A percentile compares a stretch with the other conserved stretches of the same genome.
These are phyloP conservation scores for Cryptococcus sp. DNA, from an alignment of 1,284 basidiomycete genomes.

Conservation along the genomic window DNA sequence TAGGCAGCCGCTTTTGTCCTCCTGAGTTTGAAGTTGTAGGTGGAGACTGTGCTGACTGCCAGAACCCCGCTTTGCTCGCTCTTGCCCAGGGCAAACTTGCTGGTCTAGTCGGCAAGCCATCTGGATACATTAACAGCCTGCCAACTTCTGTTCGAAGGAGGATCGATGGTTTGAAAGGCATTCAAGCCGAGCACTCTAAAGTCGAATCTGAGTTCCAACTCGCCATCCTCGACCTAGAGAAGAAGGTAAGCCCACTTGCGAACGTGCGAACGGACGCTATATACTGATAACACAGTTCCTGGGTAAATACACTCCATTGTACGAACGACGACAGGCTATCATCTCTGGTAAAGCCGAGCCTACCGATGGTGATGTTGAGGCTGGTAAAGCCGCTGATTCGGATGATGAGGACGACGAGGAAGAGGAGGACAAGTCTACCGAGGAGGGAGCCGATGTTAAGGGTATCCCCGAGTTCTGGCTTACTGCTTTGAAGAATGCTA, in stretches of 20 bases:
- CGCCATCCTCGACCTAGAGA: constrained; percentile 94
- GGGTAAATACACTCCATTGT: constrained; percentile 75
- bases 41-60: constrained; percentile 12
- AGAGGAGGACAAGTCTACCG: constrained; percentile 47
- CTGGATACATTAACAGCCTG: constrained; percentile 81
- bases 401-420: constrained; percentile 53
- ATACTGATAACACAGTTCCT: constrained; percentile 62
- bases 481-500: constrained; percentile 88
- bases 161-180: constrained; percentile 88
- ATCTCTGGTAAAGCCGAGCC: constrained; percentile 72
- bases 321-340: constrained; percentile 79
- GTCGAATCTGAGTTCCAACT: constrained; percentile 94
- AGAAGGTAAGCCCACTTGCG: constrained; percentile 63
- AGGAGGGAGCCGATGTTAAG: constrained; percentile 42
- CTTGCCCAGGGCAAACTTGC: constrained; percentile 64
- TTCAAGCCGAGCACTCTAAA: constrained; percentile 89
- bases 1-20: background rate
- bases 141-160: constrained; percentile 76
- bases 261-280: background rate
- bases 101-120: constrained; percentile 69
- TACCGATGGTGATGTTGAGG: constrained; percentile 75
- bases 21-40: background rate
- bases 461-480: constrained; percentile 98
- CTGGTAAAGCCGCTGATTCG: constrained; percentile 64
- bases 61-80: constrained; percentile 55